phyloP scores from a whole-genome alignment of 306 rosid species.

The Purshia tridentata region DNA sequence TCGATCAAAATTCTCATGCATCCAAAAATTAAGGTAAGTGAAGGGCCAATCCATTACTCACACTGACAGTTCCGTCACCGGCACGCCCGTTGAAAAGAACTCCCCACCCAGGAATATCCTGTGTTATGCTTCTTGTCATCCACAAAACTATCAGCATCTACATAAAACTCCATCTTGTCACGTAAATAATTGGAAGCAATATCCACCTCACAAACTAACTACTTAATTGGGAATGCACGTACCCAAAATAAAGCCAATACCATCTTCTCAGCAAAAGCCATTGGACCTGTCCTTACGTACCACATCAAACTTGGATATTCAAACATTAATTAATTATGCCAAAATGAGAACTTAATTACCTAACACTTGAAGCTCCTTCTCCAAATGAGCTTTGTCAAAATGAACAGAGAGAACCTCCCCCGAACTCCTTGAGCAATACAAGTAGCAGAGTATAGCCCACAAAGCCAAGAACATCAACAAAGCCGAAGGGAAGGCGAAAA shows the following conservation, averaged over 20 bases:
- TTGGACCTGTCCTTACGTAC: constrained; percentile 49
- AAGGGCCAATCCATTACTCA: constrained; percentile 32
- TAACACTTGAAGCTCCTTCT: constrained; percentile 64
- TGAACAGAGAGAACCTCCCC: constrained; percentile 50
- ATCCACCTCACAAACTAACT: too few species aligned
- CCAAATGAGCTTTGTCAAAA: constrained; percentile 63
- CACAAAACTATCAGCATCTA: constrained; percentile 70
- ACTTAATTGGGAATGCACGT: constrained; percentile 13
- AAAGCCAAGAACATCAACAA: constrained; percentile 41
- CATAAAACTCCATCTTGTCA: constrained; percentile 13
- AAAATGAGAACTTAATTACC: constrained; percentile 34
- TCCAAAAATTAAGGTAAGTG: too few species aligned
- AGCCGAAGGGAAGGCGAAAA: constrained; percentile 66
- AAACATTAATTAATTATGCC: background rate
- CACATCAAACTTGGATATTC: background rate
- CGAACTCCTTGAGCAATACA: constrained; percentile 52
- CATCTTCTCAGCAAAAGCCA: constrained; percentile 91
- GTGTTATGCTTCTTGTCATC: constrained; percentile 91
- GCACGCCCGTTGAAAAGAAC: constrained; percentile 66
- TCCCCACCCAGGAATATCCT: constrained; percentile 95
- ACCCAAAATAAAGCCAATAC: constrained; percentile 69
- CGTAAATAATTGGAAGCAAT: background rate
- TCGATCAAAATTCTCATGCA: too few species aligned
- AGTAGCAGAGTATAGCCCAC: constrained; percentile 60
- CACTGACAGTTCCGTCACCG: constrained; percentile 90